These are phyloP conservation scores for Aspergillus sp. DNA, from an alignment of 2,329 filamentous ascomycete genomes.

Conservation along the genomic window DNA sequence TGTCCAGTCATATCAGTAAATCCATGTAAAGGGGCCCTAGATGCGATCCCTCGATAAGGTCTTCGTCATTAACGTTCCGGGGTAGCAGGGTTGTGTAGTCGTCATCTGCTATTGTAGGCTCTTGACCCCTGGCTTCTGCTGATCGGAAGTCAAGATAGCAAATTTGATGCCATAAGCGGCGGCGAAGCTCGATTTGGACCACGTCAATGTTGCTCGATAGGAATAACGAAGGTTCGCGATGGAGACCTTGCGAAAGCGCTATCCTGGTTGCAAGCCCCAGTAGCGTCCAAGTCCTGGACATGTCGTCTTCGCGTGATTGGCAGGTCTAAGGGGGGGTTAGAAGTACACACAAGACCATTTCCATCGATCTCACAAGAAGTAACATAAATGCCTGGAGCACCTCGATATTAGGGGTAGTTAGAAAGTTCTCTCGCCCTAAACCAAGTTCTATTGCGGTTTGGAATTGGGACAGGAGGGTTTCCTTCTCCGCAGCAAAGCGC, in stretches of 20 bases:
- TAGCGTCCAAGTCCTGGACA: slow-evolving; percentile 6
- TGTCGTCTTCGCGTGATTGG: slow-evolving; percentile 8
- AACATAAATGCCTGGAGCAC: slow-evolving; percentile 4
- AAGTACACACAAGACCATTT: not conserved
- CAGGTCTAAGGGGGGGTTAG: slow-evolving; percentile 5
- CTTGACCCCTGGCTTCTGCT: slow-evolving; percentile 6
- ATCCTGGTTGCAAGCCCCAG: slow-evolving; percentile 6
- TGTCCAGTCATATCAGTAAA: slow-evolving; percentile 8
- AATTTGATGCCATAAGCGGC: slow-evolving; percentile 7
- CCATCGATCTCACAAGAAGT: slow-evolving; percentile 1
- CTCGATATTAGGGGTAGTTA: slow-evolving; percentile 3
- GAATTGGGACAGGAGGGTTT: slow-evolving; percentile 2
- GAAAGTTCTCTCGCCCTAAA: slow-evolving; percentile 2
- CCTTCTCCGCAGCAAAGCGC: slow-evolving; percentile 1
- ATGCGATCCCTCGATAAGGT: slow-evolving; percentile 5
- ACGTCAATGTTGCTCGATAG: slow-evolving; percentile 6
- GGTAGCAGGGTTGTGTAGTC: slow-evolving; percentile 7
- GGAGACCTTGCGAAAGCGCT: slow-evolving; percentile 7
- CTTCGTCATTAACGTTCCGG: slow-evolving; percentile 6
- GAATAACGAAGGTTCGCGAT: slow-evolving; percentile 7
- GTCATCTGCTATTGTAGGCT: slow-evolving; percentile 7
- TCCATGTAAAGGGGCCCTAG: no score
- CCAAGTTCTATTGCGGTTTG: slow-evolving; percentile 3
- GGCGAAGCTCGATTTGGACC: slow-evolving; percentile 6
- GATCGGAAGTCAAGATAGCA: slow-evolving; percentile 7